phyloP scores from a whole-genome alignment of 257 asterid species.

The Capsicum chinense region DNA sequence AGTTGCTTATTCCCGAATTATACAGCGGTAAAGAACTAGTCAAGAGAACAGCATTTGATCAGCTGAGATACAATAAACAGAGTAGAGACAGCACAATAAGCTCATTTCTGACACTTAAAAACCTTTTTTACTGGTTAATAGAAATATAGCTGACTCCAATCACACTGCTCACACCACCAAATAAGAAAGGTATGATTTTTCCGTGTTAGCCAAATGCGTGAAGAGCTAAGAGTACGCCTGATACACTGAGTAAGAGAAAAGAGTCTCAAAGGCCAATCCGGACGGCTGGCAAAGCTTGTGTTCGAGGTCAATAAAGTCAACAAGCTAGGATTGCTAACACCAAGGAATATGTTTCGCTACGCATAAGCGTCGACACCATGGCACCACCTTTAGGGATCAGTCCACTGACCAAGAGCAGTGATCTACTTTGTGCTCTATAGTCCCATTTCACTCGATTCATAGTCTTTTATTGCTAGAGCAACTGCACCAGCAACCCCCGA shows the following conservation, averaged over 20 bases:
- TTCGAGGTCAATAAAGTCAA: not conserved
- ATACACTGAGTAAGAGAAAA: not conserved
- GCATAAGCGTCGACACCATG: not conserved
- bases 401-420: not conserved
- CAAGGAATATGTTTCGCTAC: not conserved
- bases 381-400: not conserved
- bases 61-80: not conserved
- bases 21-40: not conserved
- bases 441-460: slow-evolving; percentile 9
- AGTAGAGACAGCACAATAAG: not conserved
- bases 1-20: not conserved
- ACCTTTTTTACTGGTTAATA: not conserved
- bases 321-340: not conserved
- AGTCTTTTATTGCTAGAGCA: not conserved
- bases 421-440: not conserved
- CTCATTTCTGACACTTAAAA: not conserved
- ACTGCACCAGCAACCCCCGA: not conserved
- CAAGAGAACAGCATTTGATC: not conserved
- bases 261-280: not conserved
- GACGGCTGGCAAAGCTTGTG: not conserved
- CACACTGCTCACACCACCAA: not conserved
- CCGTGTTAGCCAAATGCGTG: not conserved
- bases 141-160: not conserved
- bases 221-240: not conserved
- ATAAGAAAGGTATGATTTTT: not conserved